These are phyloP conservation scores for Aspergillus felis DNA, from an alignment of 2,329 filamentous ascomycete genomes.

Conservation along the genomic window DNA sequence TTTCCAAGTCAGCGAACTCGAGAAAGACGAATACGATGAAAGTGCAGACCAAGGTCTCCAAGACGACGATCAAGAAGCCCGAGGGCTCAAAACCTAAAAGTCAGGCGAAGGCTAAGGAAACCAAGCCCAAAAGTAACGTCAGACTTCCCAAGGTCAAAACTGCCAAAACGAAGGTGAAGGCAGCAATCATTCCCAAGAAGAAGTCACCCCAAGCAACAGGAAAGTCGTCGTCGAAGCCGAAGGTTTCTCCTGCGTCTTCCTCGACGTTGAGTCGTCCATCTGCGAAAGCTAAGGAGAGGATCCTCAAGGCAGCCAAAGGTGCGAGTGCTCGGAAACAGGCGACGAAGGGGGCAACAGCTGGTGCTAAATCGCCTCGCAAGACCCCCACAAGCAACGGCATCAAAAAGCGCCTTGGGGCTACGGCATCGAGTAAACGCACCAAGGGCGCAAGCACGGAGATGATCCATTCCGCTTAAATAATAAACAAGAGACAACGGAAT, in stretches of 20 bases:
- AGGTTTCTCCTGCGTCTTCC: conserved; percentile 12
- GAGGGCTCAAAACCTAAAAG: conserved; percentile 15
- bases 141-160: conserved; percentile 28
- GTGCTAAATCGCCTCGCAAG: conserved; percentile 8
- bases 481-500: neutral
- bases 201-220: conserved; percentile 8
- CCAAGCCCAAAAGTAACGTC: conserved; percentile 18
- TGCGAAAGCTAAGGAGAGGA: conserved; percentile 27
- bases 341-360: conserved; percentile 9
- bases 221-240: conserved; percentile 11
- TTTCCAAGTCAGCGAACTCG: conserved; percentile 17
- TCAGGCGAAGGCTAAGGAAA: conserved; percentile 11
- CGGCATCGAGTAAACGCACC: neutral
- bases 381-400: conserved; percentile 1
- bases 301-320: conserved; percentile 23
- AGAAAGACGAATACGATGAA: conserved; percentile 17
- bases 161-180: conserved; percentile 24
- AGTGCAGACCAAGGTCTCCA: conserved; percentile 11
- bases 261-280: conserved; percentile 27
- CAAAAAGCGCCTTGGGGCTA: conserved; percentile 2
- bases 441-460: neutral
- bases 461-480: neutral
- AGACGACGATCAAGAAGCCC: conserved; percentile 10
- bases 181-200: conserved; percentile 17
- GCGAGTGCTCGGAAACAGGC: conserved; percentile 12